Base-by-base conservation (phyloP, 768 basidiomycete genomes). In the Lactifluus hygrophoroides region DNA sequence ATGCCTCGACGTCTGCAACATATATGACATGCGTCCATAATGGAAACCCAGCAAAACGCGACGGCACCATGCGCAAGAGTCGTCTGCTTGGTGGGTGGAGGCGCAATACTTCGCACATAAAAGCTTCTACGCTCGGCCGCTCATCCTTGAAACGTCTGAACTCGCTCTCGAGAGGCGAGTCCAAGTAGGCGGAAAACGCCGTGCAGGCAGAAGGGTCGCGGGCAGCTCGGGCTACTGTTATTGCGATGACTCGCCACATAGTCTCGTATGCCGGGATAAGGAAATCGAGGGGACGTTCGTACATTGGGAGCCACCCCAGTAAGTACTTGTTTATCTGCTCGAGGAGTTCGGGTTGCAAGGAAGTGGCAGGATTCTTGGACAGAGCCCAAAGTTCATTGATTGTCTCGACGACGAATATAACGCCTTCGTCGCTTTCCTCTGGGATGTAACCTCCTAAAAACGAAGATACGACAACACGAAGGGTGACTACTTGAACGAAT, bases 251-350 rank as follows among this genome's bases (percentile, higher is more conserved):
- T 13, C 82, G 76, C 84, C 84, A 85, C 45, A 84, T 68, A 0
- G 79, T 80, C 65, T 85, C 84, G 73, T 80, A 85, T 0, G 78
- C 69, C 0, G 83, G 83, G 44, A 85, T 75, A 54, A 85, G 72
- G 56, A 75, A 74, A 45, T 83, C 74, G 16, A 84, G 67, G 0
- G 79, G 77, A 38, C 77, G 73, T 1, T 70, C 68, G 51, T 70
- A 73, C 4, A 28, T 57, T 1, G 76, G 73, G 23, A 84, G 59
- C 60, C 83, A 76, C 1, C 55, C 65, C 3, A 71, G 68, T 21
- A 84, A 67, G 48, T 70, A 69, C 3, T 45, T 5, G 47, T 74
- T 73, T 5, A 82, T 68, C 1, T 66, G 65, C 14, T 58, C 60
- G 13, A 78, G 70, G 35, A 73, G 38, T 38, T 38, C 44, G 0